These are phyloP conservation scores for Diplodia intermedia DNA, from an alignment of 2,329 filamentous ascomycete species.

Conservation along the genomic window DNA sequence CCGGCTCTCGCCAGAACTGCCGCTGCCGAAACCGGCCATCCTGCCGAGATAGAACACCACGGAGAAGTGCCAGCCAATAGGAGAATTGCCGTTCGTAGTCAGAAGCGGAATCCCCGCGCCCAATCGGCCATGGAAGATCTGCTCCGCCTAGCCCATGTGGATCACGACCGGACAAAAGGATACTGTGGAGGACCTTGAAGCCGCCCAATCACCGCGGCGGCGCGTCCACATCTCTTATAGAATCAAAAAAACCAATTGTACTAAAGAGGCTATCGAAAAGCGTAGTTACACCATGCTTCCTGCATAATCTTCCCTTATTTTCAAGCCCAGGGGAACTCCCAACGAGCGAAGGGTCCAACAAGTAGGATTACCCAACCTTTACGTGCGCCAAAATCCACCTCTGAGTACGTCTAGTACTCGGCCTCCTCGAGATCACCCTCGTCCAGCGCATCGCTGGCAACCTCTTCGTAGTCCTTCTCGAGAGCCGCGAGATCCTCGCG, in stretches of 20 bases:
- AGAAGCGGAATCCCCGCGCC: background rate
- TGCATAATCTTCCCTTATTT: constrained; percentile 28
- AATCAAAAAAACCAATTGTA: constrained; percentile 13
- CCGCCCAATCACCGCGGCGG: background rate
- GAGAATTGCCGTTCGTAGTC: background rate
- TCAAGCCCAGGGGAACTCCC: constrained; percentile 19
- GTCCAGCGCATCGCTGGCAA: constrained; percentile 91
- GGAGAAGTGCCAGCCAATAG: background rate
- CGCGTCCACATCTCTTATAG: background rate
- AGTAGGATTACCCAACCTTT: constrained; percentile 29
- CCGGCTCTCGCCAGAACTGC: background rate
- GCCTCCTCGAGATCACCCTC: constrained; percentile 84
- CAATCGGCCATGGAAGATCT: background rate
- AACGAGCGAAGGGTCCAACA: constrained; percentile 26
- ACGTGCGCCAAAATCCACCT: constrained; percentile 15
- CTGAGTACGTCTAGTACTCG: constrained; percentile 75
- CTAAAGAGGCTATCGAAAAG: constrained; percentile 29
- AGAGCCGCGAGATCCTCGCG: constrained; percentile 97
- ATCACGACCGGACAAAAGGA: background rate
- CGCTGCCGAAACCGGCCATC: background rate
- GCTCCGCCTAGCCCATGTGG: background rate
- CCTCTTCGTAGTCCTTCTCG: constrained; percentile 98
- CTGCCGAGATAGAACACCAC: background rate
- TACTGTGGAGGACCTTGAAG: background rate
- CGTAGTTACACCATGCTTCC: constrained; percentile 28